Evolutionary conservation across 208 protist species (phyloP), one percentile per base, ranked within the genome.

Genomic region (Acanthamoeba triangularis): DNA sequence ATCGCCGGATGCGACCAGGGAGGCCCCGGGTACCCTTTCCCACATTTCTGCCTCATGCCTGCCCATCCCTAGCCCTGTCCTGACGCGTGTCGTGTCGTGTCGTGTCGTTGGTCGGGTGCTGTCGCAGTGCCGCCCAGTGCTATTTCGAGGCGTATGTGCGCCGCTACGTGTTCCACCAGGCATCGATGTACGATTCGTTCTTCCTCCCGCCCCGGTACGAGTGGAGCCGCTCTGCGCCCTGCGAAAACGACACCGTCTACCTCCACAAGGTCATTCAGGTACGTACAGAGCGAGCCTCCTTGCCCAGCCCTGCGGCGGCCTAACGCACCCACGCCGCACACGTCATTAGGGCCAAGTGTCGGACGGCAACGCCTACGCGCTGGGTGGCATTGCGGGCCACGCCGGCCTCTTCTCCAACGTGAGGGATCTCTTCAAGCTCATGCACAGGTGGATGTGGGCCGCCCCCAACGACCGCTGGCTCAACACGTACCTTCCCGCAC

Each of bases 361-460:
- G 20, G 97, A 98, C 82, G 95, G 93, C n/a, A 98, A 98, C 93
- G 95, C 97, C 35, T 98, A 97, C 94, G 97, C 96, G 28, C 44
- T 96, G 54, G 97, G 97, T 30, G 97, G 97, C 65, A 96, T 98
- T 37, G 33, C 94, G 52, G 97, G 97, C 30, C 97, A 98, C 74
- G 97, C 97, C 11, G 97, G 96, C 44, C 59, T 98, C 23, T 98
- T 98, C 59, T 84, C 93, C 41, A 96, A 80, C 65, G 80, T 82
- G 10, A 7, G 30, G 90, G 97, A 98, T 10, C 93, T 96, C 33
- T 59, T 33, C 18, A 28, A 25, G n/a, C 90, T 98, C 8, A 96
- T 97, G 92, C 56, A 76, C 25, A 14, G 49, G 4, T 41, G 95
- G 8, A 95, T 98, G 94, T 98, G 95, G 56, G 88, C 94, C 35